Evolutionary conservation across 306 rosid species (phyloP), one percentile per base, ranked within the genome.

Genomic region (Glycine soja): DNA sequence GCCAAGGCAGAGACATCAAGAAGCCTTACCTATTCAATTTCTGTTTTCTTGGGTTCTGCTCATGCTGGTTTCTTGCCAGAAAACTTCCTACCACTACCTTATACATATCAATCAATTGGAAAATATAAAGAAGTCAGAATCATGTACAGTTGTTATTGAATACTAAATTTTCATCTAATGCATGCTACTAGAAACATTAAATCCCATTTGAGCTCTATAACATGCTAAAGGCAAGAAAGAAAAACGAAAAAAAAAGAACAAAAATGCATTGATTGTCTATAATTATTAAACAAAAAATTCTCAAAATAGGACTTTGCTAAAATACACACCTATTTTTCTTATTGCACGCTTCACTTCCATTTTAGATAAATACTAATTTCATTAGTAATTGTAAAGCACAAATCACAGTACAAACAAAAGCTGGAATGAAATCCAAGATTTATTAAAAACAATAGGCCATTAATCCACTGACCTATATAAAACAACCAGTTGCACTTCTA

Each of bases 51-150:
- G 89, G 83, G 81, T 90, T 93, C 72, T 90, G 97, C 84, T 95
- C 98, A 16, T 91, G 96, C 83, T 95, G 97, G 84, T 93, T 93
- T 72, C 95, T 98, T 0, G 98, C 88, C 80, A 93, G 90, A 89
- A 95, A 95, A 89, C 99, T 95, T 74, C 99, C 99, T 43, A 95
- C 89, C 58, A 93, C 93, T 18, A 95, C 97, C 99, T 95, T 90
- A 32, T 73, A 77, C 87, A 75, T 52, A 48, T 63, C 69, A 72
- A 85, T 63, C 61, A 65, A 67, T 78, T 32, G 77, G 62, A 56
- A 62, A 57, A 24, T 14, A 53, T 72, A 40, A 74, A 46, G 0
- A 77, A 76, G 50, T 84, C 42, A 82, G 65, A 85, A 73, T 34
- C 50, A 6, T 30, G 57, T 40, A 45, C 58, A 72, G 58, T 50